phyloP scores from a whole-genome alignment of 306 rosid species.

The Vigna hirtella region DNA sequence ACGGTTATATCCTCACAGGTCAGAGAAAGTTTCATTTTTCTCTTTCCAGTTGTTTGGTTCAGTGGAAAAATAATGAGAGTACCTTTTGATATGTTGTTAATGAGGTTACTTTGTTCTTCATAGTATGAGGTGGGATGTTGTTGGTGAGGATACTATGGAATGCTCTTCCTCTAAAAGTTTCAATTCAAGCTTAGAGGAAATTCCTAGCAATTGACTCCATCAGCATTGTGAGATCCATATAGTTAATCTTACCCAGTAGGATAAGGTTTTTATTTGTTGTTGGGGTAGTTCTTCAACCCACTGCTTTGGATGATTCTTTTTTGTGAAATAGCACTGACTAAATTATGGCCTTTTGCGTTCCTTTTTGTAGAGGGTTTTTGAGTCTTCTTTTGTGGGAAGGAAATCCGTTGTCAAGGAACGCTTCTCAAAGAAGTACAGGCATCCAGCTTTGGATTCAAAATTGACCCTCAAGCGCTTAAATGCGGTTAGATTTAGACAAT shows the following conservation, averaged over 20 bases:
- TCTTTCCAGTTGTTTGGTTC: too few species aligned
- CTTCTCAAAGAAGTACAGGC: slow-evolving; percentile 90
- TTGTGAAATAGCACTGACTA: neutral
- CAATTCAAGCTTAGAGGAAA: slow-evolving; percentile 7
- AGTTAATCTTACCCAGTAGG: neutral
- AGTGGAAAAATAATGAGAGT: too few species aligned
- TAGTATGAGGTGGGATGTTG: too few species aligned
- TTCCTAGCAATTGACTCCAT: neutral
- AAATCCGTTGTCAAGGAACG: slow-evolving; percentile 83
- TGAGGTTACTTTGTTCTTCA: too few species aligned
- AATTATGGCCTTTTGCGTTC: slow-evolving; percentile 24
- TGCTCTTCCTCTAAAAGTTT: slow-evolving; percentile 4
- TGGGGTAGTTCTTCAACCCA: neutral
- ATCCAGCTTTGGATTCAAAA: slow-evolving; percentile 88
- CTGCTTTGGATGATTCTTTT: neutral
- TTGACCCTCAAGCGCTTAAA: slow-evolving; percentile 82
- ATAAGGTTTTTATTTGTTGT: neutral
- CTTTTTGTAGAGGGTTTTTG: slow-evolving; percentile 73
- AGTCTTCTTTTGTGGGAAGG: slow-evolving; percentile 82
- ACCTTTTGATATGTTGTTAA: too few species aligned
- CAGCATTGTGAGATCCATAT: neutral
- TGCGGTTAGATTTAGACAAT: slow-evolving; percentile 54
- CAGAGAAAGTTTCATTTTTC: too few species aligned
- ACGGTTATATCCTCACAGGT: slow-evolving; percentile 46
- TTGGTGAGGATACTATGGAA: too few species aligned